Evolutionary conservation across 257 asterid species (phyloP).

Genomic region (Osmanthus fragrans): DNA sequence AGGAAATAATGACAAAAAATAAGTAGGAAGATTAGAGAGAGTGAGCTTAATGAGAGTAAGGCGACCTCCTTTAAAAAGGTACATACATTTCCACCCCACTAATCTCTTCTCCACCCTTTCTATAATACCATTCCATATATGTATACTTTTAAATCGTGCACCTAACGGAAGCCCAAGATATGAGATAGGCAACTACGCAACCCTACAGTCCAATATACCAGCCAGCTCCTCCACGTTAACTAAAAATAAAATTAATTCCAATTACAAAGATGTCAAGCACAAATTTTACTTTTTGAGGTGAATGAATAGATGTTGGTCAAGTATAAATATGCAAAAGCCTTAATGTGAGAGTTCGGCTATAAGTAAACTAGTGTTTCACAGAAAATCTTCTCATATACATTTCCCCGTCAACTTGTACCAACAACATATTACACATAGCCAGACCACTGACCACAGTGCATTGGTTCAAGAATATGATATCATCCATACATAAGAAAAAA

Average conservation of each 20-base stretch:
- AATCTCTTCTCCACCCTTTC: too few species aligned
- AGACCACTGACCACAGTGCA: neutral
- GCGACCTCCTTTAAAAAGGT: too few species aligned
- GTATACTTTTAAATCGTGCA: too few species aligned
- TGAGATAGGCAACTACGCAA: too few species aligned
- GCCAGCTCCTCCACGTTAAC: too few species aligned
- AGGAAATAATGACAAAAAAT: too few species aligned
- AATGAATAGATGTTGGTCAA: neutral
- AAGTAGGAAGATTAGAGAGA: too few species aligned
- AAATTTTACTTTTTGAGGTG: neutral
- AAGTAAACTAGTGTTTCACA: neutral
- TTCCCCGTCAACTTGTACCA: neutral
- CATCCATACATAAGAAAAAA: neutral
- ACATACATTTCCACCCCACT: too few species aligned
- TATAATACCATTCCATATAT: too few species aligned
- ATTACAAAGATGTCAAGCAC: neutral
- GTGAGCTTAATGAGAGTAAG: too few species aligned
- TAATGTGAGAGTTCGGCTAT: neutral
- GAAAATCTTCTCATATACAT: neutral
- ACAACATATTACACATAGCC: neutral
- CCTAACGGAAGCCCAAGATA: too few species aligned
- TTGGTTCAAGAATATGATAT: neutral
- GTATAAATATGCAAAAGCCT: neutral
- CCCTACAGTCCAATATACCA: too few species aligned
- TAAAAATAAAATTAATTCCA: neutral